A percentile compares a stretch with the other conserved stretches of the same genome.
These are phyloP conservation scores for Fonsecaea monophora DNA, from an alignment of 2,329 filamentous ascomycete species.

Conservation along the genomic window DNA sequence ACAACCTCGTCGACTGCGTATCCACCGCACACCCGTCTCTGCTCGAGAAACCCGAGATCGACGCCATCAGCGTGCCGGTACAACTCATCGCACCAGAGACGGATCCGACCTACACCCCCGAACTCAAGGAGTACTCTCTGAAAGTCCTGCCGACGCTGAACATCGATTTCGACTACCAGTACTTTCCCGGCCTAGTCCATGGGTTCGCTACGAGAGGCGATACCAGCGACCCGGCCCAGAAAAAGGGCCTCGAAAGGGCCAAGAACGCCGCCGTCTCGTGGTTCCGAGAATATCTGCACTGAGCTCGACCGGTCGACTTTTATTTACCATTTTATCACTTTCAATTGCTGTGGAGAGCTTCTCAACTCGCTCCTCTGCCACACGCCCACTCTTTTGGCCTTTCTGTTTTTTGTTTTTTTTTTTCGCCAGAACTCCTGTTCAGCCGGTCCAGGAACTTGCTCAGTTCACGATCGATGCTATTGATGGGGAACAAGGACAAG, in stretches of 20 bases:
- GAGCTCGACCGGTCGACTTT: not conserved
- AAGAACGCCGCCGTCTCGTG: slow-evolving; percentile 58
- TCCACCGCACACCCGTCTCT: slow-evolving; percentile 55
- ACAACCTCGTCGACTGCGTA: slow-evolving; percentile 56
- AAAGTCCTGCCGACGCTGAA: slow-evolving; percentile 48
- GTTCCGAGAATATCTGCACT: slow-evolving; percentile 43
- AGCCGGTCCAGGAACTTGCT: not conserved
- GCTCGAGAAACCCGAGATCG: slow-evolving; percentile 56
- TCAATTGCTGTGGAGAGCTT: not conserved
- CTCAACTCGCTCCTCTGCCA: not conserved
- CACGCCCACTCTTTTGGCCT: not conserved
- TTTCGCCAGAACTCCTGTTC: not conserved
- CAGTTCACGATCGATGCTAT: too few species aligned
- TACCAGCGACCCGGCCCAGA: slow-evolving; percentile 48
- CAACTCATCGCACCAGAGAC: slow-evolving; percentile 61
- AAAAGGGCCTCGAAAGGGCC: slow-evolving; percentile 54
- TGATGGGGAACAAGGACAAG: too few species aligned
- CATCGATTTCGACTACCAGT: slow-evolving; percentile 58
- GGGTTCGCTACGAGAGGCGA: slow-evolving; percentile 55
- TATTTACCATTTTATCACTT: not conserved
- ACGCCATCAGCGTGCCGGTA: slow-evolving; percentile 53
- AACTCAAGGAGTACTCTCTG: slow-evolving; percentile 56
- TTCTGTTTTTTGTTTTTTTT: not conserved
- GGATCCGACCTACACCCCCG: slow-evolving; percentile 53
- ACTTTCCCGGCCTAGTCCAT: slow-evolving; percentile 60